These are phyloP conservation scores for Macrolepiota albuminosa DNA, from an alignment of 768 basidiomycete species.

Conservation along the genomic window DNA sequence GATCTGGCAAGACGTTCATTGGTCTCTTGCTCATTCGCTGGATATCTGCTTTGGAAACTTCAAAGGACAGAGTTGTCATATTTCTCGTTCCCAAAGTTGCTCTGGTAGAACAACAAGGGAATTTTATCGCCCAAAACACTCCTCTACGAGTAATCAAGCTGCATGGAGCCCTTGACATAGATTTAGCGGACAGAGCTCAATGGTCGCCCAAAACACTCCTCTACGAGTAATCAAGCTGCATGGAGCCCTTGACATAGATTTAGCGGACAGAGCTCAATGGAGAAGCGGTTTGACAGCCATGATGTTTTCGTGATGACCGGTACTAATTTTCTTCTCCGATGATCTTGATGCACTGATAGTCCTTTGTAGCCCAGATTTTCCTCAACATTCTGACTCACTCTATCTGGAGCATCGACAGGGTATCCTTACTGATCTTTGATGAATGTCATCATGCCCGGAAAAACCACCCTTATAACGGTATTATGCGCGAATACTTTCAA, in stretches of 20 bases:
- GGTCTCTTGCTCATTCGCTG: conserved; percentile 74
- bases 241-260: conserved; percentile 67
- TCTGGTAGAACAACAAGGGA: conserved; percentile 78
- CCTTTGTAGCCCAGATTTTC: conserved; percentile 75
- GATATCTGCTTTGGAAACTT: conserved; percentile 49
- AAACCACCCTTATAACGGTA: conserved; percentile 72
- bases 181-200: conserved; percentile 57
- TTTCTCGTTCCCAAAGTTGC: conserved; percentile 86
- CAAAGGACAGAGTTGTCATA: conserved; percentile 56
- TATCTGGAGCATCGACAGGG: conserved; percentile 66
- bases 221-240: conserved; percentile 65
- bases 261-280: conserved; percentile 63
- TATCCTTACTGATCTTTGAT: conserved; percentile 73
- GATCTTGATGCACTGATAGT: background rate
- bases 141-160: conserved; percentile 64
- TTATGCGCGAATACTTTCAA: conserved; percentile 65
- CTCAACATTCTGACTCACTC: conserved; percentile 78
- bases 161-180: conserved; percentile 67
- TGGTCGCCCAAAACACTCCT: conserved; percentile 69
- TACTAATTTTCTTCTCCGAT: conserved; percentile 21
- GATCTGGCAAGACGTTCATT: conserved; percentile 77
- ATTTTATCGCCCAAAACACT: conserved; percentile 61
- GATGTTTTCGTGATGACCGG: conserved; percentile 89
- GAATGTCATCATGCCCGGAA: conserved; percentile 79
- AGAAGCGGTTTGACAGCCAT: conserved; percentile 48